Percentiles rank a stretch among this genome's conserved stretches.
These are phyloP conservation scores for Asterochloris sp. DNA, from an alignment of 139 green algal genomes.

Conservation along the genomic window DNA sequence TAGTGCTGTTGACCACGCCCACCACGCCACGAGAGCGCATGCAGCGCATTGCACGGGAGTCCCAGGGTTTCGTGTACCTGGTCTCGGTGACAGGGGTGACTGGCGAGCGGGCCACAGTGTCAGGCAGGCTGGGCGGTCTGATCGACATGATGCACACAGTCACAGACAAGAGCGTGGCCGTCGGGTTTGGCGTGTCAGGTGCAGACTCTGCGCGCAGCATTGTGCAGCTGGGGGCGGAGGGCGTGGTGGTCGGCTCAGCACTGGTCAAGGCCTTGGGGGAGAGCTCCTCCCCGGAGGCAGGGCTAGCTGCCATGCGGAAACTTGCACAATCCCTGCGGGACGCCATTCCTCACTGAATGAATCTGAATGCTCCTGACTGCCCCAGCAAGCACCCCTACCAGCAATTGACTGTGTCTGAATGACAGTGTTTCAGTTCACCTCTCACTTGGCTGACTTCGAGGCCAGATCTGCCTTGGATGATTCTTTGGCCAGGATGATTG, in stretches of 20 bases:
- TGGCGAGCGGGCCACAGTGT: constrained; percentile 62
- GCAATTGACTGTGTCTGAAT: too few species aligned
- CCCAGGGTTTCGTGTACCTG: constrained; percentile 97
- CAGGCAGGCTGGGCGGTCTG: constrained; percentile 76
- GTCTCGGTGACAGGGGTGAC: constrained; percentile 95
- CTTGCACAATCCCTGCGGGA: constrained; percentile 49
- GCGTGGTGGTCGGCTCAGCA: constrained; percentile 94
- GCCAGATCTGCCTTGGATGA: too few species aligned
- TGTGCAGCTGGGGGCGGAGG: constrained; percentile 89
- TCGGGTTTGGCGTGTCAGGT: constrained; percentile 94
- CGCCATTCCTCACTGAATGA: neutral
- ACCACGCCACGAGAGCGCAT: constrained; percentile 79
- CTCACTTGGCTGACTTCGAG: too few species aligned
- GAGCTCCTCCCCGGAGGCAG: constrained; percentile 53
- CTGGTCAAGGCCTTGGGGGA: constrained; percentile 88
- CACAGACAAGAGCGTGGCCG: constrained; percentile 83
- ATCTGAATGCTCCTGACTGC: too few species aligned
- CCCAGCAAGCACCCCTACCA: too few species aligned
- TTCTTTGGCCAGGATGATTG: too few species aligned
- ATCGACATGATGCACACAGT: constrained; percentile 69
- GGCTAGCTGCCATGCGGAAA: constrained; percentile 53
- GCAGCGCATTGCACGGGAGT: constrained; percentile 74
- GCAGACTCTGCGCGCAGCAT: constrained; percentile 71
- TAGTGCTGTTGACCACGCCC: constrained; percentile 91
- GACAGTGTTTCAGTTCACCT: too few species aligned